Base-by-base conservation (phyloP, 2,329 filamentous ascomycete species). In the Pestalotiopsis sp. region DNA sequence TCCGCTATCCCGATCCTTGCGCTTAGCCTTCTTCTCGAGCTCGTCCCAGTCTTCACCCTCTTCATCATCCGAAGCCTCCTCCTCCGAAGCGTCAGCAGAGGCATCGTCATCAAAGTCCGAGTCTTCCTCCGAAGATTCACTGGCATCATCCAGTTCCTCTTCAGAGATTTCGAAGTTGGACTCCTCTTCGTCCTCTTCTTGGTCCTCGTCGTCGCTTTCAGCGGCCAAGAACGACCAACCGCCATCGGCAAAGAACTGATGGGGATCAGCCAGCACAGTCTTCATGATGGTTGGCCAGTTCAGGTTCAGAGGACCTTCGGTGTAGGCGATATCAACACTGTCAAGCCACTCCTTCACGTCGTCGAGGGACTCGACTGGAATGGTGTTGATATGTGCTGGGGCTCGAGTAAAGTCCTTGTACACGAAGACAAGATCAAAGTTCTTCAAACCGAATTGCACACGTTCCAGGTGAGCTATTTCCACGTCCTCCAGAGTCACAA, bases 261-360 rank as follows among this genome's bases (percentile, higher is more conserved):
- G 95, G 2, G 96, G 93, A 77, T 99, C 94, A 44, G 92, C 91
- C 22, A 92, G 95, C 30, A 99, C 94, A 0, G 96, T 99, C 86
- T 99, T 99, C 94, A 99, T 99, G 77, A 99, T 99, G 17, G 94
- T 97, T 11, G 93, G 92, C 96, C 96, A 99, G 85, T 98, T 98
- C 67, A 99, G 86, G 83, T 99, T 99, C 73, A 99, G 89, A 1
- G 95, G 96, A 67, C 96, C 96, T 80, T 99, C 97, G 13, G 90
- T 92, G 83, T 91, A 98, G 20, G 96, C 91, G 76, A 99, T 97
- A 76, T 99, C 95, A 61, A 96, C 94, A 1, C 92, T 94, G 80
- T 99, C 95, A 10, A 99, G 88, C 91, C 96, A 99, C 77, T 99
- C 97, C 81, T 98, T 98, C 72, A 99, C 95, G 66, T 93, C 91